Conservation (phyloP, 2,329 filamentous ascomycete species). For the Hypoxylon sp. region DNA sequence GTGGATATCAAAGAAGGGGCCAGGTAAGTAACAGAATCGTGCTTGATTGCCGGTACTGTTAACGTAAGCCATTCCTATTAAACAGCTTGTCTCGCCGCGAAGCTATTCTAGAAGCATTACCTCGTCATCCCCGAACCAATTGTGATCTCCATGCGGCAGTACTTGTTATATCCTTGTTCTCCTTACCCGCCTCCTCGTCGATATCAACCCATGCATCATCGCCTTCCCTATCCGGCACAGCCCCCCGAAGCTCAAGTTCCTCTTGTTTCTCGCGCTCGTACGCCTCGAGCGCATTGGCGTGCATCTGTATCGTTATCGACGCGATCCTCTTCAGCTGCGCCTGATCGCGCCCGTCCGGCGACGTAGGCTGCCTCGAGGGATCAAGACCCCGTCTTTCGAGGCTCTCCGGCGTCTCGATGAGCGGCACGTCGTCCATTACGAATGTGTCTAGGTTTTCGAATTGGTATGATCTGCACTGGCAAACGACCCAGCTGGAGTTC, state of each 20-base stretch:
- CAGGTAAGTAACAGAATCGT: neutral
- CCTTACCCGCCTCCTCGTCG: constrained; percentile 4
- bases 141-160: neutral
- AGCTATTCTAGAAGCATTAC: neutral
- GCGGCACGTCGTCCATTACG: constrained; percentile 56
- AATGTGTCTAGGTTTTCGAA: constrained; percentile 66
- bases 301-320: neutral
- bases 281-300: neutral
- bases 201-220: neutral
- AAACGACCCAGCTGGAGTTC: constrained; percentile 76
- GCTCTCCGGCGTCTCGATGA: constrained; percentile 15
- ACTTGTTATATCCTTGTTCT: neutral
- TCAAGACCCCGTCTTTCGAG: constrained; percentile 54
- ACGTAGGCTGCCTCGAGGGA: neutral
- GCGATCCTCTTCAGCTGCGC: constrained; percentile 3
- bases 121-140: neutral
- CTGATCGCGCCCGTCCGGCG: neutral
- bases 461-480: constrained; percentile 60
- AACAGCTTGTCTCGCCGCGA: neutral
- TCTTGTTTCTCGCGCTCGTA: neutral
- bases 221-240: neutral
- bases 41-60: neutral
- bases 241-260: neutral
- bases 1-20: neutral
- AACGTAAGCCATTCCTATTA: neutral